Evolutionary conservation across 2,329 filamentous ascomycete genomes (phyloP).

Genomic region (Stachybotrys elegans): DNA sequence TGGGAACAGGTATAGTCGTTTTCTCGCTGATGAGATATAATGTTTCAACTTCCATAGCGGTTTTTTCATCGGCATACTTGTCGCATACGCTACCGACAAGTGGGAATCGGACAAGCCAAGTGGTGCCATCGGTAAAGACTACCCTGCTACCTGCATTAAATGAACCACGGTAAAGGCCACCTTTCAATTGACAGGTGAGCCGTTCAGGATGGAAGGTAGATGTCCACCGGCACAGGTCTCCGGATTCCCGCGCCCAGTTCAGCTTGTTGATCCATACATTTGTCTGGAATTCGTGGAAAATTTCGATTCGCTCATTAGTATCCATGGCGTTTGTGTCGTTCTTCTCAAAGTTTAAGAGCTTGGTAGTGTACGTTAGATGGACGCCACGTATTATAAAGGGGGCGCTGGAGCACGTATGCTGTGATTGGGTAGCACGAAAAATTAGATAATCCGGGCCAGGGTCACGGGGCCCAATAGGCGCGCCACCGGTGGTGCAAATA

Average conservation of each 20-base stretch:
- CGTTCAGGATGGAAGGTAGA: neutral
- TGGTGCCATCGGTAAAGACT: neutral
- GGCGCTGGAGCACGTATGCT: neutral
- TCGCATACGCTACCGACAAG: neutral
- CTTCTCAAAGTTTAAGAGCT: neutral
- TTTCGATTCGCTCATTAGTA: neutral
- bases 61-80: constrained; percentile 6
- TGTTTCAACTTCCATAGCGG: constrained; percentile 5
- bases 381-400: neutral
- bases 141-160: neutral
- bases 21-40: constrained; percentile 4
- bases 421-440: neutral
- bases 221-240: neutral
- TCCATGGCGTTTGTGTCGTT: neutral
- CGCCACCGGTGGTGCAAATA: neutral
- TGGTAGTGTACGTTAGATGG: neutral
- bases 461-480: neutral
- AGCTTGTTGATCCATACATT: neutral
- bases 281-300: neutral
- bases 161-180: neutral
- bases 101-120: neutral
- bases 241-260: neutral
- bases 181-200: neutral
- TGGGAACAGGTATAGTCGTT: constrained; percentile 5
- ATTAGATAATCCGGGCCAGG: neutral